Percentiles rank a stretch among this genome's conserved stretches.
These are phyloP conservation scores for Sechiopsis laciniata DNA, from an alignment of 306 rosid genomes.

Conservation along the genomic window DNA sequence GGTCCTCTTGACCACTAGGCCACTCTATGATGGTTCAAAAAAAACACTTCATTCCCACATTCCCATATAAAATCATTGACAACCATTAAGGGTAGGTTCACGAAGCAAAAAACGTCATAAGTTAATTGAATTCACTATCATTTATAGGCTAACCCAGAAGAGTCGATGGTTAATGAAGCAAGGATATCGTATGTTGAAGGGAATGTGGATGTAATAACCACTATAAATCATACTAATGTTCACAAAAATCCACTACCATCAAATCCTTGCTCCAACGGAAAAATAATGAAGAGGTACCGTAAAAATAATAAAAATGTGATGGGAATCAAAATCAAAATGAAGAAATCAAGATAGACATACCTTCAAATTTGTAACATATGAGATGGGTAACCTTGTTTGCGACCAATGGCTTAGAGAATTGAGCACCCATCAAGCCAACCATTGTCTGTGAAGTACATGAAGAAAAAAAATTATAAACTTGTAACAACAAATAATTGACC, in stretches of 20 bases:
- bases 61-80: background rate
- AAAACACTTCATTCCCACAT: background rate
- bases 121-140: background rate
- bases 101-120: background rate
- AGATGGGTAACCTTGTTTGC: constrained; percentile 90
- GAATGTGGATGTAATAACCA: background rate
- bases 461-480: constrained; percentile 5
- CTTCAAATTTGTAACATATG: constrained; percentile 91
- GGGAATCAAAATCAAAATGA: background rate
- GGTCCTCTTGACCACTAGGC: too few species aligned
- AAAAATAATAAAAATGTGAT: background rate
- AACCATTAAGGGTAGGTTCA: too few species aligned
- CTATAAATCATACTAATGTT: background rate
- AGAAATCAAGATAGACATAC: constrained; percentile 34
- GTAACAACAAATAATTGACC: constrained; percentile 12
- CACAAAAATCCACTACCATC: background rate
- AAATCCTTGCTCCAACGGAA: background rate
- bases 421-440: constrained; percentile 83
- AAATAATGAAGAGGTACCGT: background rate
- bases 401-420: constrained; percentile 81
- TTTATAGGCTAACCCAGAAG: background rate
- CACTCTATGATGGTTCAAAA: background rate
- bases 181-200: background rate
- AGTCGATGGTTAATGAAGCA: background rate
- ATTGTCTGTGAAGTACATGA: constrained; percentile 43